Conservation (phyloP, 2,329 filamentous ascomycete species). For the Microcyclospora tardicrescens region DNA sequence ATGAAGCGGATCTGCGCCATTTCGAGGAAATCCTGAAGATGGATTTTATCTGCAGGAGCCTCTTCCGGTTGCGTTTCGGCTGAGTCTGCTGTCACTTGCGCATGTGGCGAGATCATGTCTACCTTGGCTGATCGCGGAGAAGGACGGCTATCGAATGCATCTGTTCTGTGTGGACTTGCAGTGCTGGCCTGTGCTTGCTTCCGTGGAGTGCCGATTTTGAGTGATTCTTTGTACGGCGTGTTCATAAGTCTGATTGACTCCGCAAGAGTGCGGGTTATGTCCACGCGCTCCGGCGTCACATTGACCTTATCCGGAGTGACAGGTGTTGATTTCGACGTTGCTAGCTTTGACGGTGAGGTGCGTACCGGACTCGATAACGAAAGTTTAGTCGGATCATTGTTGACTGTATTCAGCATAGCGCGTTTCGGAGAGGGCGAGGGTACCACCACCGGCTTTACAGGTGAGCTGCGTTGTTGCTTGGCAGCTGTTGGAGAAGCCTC, state of each 20-base stretch:
- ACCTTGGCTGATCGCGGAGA: conserved; percentile 18
- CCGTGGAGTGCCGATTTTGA: conserved; percentile 28
- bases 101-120: conserved; percentile 12
- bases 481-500: conserved; percentile 16
- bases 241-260: conserved; percentile 36
- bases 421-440: too few relatives aligned
- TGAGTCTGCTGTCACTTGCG: conserved; percentile 18
- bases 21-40: conserved; percentile 83
- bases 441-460: neutral
- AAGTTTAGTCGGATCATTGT: too few relatives aligned
- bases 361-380: too few relatives aligned
- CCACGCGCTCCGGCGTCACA: conserved; percentile 2
- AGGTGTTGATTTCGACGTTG: too few relatives aligned
- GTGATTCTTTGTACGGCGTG: conserved; percentile 35
- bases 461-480: conserved; percentile 16
- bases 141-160: conserved; percentile 21
- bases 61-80: conserved; percentile 8
- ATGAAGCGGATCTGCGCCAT: conserved; percentile 97
- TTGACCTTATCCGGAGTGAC: neutral
- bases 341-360: too few relatives aligned
- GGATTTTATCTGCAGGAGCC: conserved; percentile 25
- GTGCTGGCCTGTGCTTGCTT: conserved; percentile 26
- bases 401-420: too few relatives aligned
- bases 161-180: conserved; percentile 28
- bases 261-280: conserved; percentile 16